Conservation (phyloP, 1,284 basidiomycete genomes). For the Fomitopsis schrenkii region DNA sequence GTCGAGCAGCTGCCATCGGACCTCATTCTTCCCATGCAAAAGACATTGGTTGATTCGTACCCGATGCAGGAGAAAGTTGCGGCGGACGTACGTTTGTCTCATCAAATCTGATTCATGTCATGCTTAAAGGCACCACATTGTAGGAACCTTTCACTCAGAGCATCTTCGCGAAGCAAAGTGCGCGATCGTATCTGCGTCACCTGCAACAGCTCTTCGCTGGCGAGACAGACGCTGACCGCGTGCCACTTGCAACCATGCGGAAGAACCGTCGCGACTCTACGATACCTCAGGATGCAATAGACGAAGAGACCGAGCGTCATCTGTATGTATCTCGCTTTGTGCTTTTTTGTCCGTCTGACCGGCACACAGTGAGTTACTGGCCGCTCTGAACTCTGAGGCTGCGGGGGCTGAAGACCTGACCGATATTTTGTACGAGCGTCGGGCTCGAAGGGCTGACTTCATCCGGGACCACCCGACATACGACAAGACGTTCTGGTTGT, state of each 20-base stretch:
- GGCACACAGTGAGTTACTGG: slow-evolving; percentile 57
- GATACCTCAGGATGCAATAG: slow-evolving; percentile 36
- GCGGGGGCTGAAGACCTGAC: slow-evolving; percentile 46
- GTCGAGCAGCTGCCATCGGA: slow-evolving; percentile 70
- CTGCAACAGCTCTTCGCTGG: slow-evolving; percentile 70
- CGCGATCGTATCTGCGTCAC: slow-evolving; percentile 55
- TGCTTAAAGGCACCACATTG: background rate
- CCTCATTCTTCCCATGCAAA: slow-evolving; percentile 74
- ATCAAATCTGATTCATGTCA: background rate
- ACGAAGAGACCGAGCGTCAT: slow-evolving; percentile 68
- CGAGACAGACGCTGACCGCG: slow-evolving; percentile 48
- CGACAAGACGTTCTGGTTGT: slow-evolving; percentile 89
- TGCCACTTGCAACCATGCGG: slow-evolving; percentile 58
- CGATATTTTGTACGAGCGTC: slow-evolving; percentile 68
- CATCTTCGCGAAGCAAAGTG: slow-evolving; percentile 43
- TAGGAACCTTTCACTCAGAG: slow-evolving; percentile 12
- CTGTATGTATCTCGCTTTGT: slow-evolving; percentile 43
- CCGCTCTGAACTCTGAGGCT: slow-evolving; percentile 51
- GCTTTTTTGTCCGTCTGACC: background rate
- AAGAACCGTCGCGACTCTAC: slow-evolving; percentile 41
- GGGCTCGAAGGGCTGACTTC: slow-evolving; percentile 84
- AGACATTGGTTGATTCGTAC: slow-evolving; percentile 66
- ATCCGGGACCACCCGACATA: slow-evolving; percentile 89
- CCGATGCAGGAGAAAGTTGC: slow-evolving; percentile 31
- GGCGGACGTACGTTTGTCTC: slow-evolving; percentile 8